A percentile compares a stretch with the other conserved stretches of the same genome.
Conservation (phyloP, 768 basidiomycete genomes). For the Rickenella mellea region DNA sequence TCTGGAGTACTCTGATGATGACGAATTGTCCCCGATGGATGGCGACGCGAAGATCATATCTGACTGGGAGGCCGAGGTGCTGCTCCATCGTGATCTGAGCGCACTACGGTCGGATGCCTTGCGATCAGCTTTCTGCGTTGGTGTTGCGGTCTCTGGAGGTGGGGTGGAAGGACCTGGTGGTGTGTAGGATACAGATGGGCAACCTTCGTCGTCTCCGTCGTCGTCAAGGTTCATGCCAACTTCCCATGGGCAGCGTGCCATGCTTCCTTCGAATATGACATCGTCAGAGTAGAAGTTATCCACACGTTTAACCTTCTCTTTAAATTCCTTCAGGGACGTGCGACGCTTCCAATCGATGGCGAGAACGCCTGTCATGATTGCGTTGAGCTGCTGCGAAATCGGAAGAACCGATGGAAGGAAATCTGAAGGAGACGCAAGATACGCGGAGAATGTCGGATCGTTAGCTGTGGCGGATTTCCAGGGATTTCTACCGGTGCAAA, state of each 20-base stretch:
- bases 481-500: constrained; percentile 89
- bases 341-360: constrained; percentile 54
- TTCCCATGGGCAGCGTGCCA: constrained; percentile 75
- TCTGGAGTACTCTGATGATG: too few species aligned
- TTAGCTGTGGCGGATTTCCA: constrained; percentile 82
- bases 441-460: constrained; percentile 88
- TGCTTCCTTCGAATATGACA: constrained; percentile 71
- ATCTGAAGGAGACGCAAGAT: constrained; percentile 60
- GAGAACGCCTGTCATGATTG: constrained; percentile 65
- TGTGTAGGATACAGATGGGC: too few species aligned
- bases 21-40: too few species aligned
- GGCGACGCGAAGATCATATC: too few species aligned
- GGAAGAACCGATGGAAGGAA: constrained; percentile 86
- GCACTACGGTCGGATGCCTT: too few species aligned
- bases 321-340: constrained; percentile 13
- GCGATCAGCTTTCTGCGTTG: too few species aligned
- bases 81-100: too few species aligned
- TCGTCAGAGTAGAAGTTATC: constrained; percentile 58
- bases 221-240: constrained; percentile 40
- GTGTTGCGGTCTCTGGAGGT: too few species aligned
- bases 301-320: neutral
- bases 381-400: constrained; percentile 65
- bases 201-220: neutral
- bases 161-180: too few species aligned
- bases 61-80: too few species aligned